Conservation (phyloP, 164 flowering plant genomes). For the Platanus orientalis region DNA sequence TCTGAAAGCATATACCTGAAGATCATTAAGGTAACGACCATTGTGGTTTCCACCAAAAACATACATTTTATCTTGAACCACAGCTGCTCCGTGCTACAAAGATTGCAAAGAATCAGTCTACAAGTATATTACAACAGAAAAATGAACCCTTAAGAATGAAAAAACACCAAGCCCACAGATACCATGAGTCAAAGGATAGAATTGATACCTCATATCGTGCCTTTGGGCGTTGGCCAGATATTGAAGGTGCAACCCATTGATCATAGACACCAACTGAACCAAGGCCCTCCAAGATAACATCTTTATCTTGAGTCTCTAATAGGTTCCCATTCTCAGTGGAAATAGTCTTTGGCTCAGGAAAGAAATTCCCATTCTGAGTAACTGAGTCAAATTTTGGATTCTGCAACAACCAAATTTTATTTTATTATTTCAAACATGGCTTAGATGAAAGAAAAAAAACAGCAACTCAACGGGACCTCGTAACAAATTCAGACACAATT, state of each 20-base stretch:
- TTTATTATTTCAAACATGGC: too few species aligned
- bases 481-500: too few species aligned
- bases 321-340: slow-evolving; percentile 62
- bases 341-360: slow-evolving; percentile 61
- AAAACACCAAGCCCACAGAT: background rate
- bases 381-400: slow-evolving; percentile 38
- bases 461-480: too few species aligned
- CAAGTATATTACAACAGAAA: background rate
- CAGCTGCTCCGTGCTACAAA: slow-evolving; percentile 91
- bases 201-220: slow-evolving; percentile 83
- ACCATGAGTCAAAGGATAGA: background rate
- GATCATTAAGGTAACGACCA: slow-evolving; percentile 96
- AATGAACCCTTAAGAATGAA: slow-evolving; percentile 3
- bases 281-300: slow-evolving; percentile 72
- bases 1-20: slow-evolving; percentile 57
- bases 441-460: too few species aligned
- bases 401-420: slow-evolving; percentile 47
- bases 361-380: slow-evolving; percentile 57
- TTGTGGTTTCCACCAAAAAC: slow-evolving; percentile 96
- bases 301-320: slow-evolving; percentile 77
- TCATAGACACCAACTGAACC: slow-evolving; percentile 76
- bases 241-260: slow-evolving; percentile 82
- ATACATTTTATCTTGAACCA: slow-evolving; percentile 87
- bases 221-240: slow-evolving; percentile 83
- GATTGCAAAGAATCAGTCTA: background rate